Conservation (phyloP, 2,329 filamentous ascomycete species). For the Colletotrichum sojae region DNA sequence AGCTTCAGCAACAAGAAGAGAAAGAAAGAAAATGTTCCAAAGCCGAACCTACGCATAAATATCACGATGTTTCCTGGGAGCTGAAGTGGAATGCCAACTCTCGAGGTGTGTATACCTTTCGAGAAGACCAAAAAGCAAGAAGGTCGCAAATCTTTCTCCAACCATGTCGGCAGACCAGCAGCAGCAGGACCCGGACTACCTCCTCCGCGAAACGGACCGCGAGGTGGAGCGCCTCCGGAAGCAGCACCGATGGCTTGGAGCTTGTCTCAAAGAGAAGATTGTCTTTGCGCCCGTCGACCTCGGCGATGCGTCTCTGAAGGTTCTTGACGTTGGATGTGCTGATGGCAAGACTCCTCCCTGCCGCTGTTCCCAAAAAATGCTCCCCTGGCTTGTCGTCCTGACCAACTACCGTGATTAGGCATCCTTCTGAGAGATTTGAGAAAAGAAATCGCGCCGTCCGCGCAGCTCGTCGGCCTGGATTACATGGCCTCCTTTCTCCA, state of each 20-base stretch:
- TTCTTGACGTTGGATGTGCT: neutral
- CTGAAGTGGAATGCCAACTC: no score
- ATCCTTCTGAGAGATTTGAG: neutral
- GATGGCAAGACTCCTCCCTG: neutral
- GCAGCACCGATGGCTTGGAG: neutral
- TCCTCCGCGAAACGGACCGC: conserved; percentile 2
- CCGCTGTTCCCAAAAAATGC: no score
- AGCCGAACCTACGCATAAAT: no score
- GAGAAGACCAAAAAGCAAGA: no score
- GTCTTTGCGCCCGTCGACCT: conserved; percentile 4
- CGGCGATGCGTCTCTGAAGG: neutral
- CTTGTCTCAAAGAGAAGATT: neutral
- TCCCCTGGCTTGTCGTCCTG: no score
- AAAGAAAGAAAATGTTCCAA: no score
- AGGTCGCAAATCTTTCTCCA: neutral
- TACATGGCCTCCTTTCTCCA: neutral
- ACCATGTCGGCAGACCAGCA: no score
- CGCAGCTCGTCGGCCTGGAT: neutral
- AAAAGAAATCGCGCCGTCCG: neutral
- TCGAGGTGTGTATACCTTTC: no score
- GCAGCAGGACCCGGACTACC: neutral
- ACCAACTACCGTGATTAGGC: neutral
- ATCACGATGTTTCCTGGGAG: no score
- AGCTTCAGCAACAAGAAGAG: no score
- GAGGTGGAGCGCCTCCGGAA: conserved; percentile 2